A percentile compares a stretch with the other conserved stretches of the same genome.
These are phyloP conservation scores for Pseudozyma sp. DNA, from an alignment of 1,284 basidiomycete species.

Conservation along the genomic window DNA sequence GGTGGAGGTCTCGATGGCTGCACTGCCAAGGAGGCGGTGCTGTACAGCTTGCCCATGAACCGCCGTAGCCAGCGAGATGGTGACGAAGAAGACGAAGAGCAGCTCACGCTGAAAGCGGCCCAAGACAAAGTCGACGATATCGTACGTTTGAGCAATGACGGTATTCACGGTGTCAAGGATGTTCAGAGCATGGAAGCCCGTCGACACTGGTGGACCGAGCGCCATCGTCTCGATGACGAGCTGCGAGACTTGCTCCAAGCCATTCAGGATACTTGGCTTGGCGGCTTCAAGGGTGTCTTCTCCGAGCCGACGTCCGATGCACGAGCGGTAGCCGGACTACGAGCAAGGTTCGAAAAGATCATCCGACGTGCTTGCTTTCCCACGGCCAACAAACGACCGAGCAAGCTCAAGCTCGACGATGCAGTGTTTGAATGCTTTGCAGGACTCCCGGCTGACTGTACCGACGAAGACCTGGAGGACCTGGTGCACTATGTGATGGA, in stretches of 20 bases:
- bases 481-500: constrained; percentile 93
- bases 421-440: constrained; percentile 86
- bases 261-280: constrained; percentile 96
- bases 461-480: constrained; percentile 93
- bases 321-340: constrained; percentile 35
- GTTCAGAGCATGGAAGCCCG: constrained; percentile 77
- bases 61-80: constrained; percentile 80
- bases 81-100: constrained; percentile 73
- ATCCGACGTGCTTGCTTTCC: constrained; percentile 72
- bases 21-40: constrained; percentile 41
- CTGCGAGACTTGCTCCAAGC: constrained; percentile 81
- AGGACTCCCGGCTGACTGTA: constrained; percentile 79
- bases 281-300: constrained; percentile 81
- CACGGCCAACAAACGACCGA: constrained; percentile 69
- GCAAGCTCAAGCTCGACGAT: constrained; percentile 75
- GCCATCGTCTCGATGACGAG: constrained; percentile 80
- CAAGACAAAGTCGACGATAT: constrained; percentile 82
- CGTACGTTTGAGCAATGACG: constrained; percentile 80
- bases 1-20: constrained; percentile 41
- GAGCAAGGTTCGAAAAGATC: constrained; percentile 47
- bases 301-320: constrained; percentile 30
- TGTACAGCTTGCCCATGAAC: constrained; percentile 85
- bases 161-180: constrained; percentile 79
- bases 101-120: constrained; percentile 82
- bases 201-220: constrained; percentile 84